Conservation (phyloP, 306 rosid species). For the Prunus fruticosa region DNA sequence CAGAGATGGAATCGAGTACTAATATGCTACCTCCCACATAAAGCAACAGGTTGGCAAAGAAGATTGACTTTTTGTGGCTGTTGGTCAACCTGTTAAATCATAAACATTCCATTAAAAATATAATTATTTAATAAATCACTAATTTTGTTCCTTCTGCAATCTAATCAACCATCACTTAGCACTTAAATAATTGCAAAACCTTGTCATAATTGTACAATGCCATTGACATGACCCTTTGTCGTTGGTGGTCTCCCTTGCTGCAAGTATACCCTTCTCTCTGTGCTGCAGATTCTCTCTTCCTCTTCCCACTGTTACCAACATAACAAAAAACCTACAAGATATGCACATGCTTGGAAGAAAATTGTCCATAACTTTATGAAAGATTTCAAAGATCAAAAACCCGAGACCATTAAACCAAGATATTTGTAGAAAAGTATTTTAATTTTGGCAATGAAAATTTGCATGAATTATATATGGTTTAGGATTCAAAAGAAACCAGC, state of each 20-base stretch:
- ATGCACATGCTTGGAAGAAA: not conserved
- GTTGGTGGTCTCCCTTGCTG: not conserved
- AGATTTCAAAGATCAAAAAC: not conserved
- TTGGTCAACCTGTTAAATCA: not conserved
- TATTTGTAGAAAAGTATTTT: not conserved
- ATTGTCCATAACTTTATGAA: not conserved
- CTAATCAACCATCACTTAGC: no score
- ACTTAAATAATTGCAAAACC: not conserved
- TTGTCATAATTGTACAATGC: not conserved
- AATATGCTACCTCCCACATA: not conserved
- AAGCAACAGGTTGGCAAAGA: not conserved
- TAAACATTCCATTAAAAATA: no score
- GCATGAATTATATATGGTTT: constrained; percentile 16
- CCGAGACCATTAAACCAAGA: not conserved
- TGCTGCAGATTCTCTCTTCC: not conserved
- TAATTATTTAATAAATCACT: not conserved
- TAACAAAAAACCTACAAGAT: not conserved
- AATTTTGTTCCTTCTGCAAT: no score
- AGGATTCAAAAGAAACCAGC: constrained; percentile 39
- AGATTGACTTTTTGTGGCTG: not conserved
- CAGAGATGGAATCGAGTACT: not conserved
- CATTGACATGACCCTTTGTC: constrained; percentile 7
- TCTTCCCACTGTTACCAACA: not conserved
- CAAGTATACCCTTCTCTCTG: not conserved
- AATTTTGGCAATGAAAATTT: not conserved